Conservation (phyloP, 2,329 filamentous ascomycete species). For the Colletotrichum echinochloae region DNA sequence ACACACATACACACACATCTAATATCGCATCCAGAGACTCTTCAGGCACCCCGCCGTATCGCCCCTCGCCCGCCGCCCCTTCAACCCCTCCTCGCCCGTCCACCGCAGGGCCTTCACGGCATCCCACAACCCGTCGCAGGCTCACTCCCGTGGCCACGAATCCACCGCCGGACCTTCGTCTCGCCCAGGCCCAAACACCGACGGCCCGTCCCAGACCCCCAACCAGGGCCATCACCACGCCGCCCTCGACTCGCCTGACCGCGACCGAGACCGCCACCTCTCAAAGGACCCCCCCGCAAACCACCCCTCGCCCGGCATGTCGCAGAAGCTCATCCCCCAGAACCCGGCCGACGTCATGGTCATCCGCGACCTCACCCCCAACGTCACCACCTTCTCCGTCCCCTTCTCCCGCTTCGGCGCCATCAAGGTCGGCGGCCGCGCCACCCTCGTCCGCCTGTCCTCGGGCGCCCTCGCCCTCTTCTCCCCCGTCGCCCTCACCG, state of each 20-base stretch:
- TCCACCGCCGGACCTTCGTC: conserved; percentile 10
- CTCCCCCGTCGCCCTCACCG: conserved; percentile 88
- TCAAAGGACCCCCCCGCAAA: conserved; percentile 11
- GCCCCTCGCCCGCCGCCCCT: conserved; percentile 6
- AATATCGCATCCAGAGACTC: conserved; percentile 16
- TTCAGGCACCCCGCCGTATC: conserved; percentile 23
- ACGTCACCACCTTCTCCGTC: conserved; percentile 81
- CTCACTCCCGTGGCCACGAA: conserved; percentile 26
- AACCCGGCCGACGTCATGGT: conserved; percentile 90
- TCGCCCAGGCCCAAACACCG: conserved; percentile 2
- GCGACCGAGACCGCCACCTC: background rate
- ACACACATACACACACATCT: background rate
- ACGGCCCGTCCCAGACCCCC: conserved; percentile 20
- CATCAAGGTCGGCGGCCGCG: conserved; percentile 87
- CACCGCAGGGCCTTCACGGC: conserved; percentile 34
- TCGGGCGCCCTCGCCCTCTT: conserved; percentile 87
- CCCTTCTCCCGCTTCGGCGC: conserved; percentile 86
- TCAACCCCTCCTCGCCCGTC: conserved; percentile 1
- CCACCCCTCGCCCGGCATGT: conserved; percentile 58
- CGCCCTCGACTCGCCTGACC: conserved; percentile 32
- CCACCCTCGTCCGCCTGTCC: conserved; percentile 77
- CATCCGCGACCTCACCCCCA: conserved; percentile 84
- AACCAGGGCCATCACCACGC: conserved; percentile 30
- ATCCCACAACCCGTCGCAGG: conserved; percentile 28
- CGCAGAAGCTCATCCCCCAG: conserved; percentile 72